Evolutionary conservation across 75 land plant species (phyloP).

Genomic region (Cryptomeria japonica): DNA sequence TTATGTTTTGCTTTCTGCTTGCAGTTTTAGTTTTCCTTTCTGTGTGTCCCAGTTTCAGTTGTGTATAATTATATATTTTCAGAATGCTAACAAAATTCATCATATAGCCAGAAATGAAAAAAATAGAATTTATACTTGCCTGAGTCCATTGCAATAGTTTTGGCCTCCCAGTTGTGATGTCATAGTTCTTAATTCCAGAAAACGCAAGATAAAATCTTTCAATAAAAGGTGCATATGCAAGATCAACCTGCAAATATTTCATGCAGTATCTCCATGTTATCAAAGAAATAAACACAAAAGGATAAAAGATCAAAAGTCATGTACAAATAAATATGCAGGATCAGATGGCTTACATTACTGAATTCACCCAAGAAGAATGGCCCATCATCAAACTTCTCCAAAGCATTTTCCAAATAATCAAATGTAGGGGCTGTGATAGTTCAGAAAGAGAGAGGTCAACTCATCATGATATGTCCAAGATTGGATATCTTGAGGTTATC

Average conservation of each 20-base stretch:
- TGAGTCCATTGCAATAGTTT: constrained; percentile 70
- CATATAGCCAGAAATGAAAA: neutral
- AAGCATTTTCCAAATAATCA: constrained; percentile 6
- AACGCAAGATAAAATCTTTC: constrained; percentile 56
- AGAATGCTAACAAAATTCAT: neutral
- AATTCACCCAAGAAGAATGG: constrained; percentile 5
- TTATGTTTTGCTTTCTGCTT: too few species aligned
- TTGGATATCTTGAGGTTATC: neutral
- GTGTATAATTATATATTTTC: neutral
- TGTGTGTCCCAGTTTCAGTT: too few species aligned
- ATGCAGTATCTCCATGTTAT: neutral
- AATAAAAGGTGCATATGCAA: constrained; percentile 84
- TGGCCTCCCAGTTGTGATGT: constrained; percentile 72
- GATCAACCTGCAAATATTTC: constrained; percentile 56
- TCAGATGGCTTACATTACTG: neutral
- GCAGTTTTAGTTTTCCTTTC: too few species aligned
- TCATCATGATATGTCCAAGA: neutral
- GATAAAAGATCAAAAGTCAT: neutral
- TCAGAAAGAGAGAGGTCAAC: neutral
- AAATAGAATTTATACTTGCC: constrained; percentile 29
- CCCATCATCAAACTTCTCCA: neutral
- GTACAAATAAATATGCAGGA: neutral
- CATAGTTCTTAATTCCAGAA: constrained; percentile 46
- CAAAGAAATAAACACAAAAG: neutral
- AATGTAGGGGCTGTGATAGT: neutral